Evolutionary conservation across 2,329 filamentous ascomycete genomes (phyloP).

Genomic region (Fusarium beomiforme): DNA sequence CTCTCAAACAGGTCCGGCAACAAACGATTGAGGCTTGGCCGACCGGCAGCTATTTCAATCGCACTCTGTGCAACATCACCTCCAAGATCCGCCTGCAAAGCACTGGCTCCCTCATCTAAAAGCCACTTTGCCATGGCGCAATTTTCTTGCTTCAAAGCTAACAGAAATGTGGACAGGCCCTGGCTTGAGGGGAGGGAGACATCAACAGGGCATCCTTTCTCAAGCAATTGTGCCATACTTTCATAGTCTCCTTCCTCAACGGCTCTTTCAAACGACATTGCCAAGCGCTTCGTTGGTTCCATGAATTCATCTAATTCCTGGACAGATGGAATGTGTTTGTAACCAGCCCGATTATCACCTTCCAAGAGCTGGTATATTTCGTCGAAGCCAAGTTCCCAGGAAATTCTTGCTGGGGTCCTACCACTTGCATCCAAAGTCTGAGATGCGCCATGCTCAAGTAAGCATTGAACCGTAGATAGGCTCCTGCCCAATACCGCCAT

Average conservation of each 20-base stretch:
- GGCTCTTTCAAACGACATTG: background rate
- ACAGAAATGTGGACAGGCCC: background rate
- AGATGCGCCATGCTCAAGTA: background rate
- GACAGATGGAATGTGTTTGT: rapidly evolving
- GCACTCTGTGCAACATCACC: rapidly evolving
- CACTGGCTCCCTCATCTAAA: slow-evolving; percentile 46
- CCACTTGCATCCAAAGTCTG: background rate
- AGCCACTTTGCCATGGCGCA: background rate
- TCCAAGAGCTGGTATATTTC: background rate
- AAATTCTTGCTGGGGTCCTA: background rate
- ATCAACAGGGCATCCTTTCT: background rate
- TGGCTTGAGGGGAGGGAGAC: background rate
- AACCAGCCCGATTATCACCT: background rate
- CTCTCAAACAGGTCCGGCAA: background rate
- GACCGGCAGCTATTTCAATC: background rate
- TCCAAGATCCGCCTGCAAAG: background rate
- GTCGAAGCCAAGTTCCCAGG: background rate
- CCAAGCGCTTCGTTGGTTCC: background rate
- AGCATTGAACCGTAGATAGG: rapidly evolving
- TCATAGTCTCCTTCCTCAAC: background rate
- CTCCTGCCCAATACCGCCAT: background rate
- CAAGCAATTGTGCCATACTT: slow-evolving; percentile 40
- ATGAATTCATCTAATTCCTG: background rate
- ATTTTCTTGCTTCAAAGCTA: background rate
- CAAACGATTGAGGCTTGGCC: background rate